A percentile compares a stretch with the other conserved stretches of the same genome.
Conservation (phyloP, 2,329 filamentous ascomycete genomes). For the Mariannaea elegans region DNA sequence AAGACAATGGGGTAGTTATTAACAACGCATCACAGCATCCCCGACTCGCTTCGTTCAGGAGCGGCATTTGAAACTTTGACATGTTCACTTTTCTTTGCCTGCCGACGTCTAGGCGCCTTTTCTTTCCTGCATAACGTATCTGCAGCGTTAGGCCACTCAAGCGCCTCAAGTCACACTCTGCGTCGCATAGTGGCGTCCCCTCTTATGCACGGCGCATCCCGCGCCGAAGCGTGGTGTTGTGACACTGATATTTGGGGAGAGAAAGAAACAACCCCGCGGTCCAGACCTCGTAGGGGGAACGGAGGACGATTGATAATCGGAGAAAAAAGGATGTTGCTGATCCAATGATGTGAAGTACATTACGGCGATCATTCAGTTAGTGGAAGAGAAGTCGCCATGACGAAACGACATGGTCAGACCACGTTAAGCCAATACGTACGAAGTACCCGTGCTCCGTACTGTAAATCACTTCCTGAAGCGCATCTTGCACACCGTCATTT, state of each 20-base stretch:
- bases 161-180: background rate
- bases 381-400: background rate
- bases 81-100: slow-evolving; percentile 1
- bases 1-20: slow-evolving; percentile 14
- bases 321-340: background rate
- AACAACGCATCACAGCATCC: slow-evolving; percentile 15
- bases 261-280: background rate
- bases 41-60: slow-evolving; percentile 9
- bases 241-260: slow-evolving; percentile 9
- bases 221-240: slow-evolving; percentile 26
- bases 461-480: slow-evolving; percentile 20
- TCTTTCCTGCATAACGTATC: background rate
- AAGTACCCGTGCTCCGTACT: too few relatives aligned
- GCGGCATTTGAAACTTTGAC: slow-evolving; percentile 24
- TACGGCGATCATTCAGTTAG: slow-evolving; percentile 6
- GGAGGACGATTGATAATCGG: background rate
- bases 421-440: background rate
- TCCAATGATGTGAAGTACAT: background rate
- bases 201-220: slow-evolving; percentile 36
- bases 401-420: slow-evolving; percentile 15
- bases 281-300: slow-evolving; percentile 10
- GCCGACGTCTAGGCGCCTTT: background rate
- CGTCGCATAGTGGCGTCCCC: slow-evolving; percentile 22
- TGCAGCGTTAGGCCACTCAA: background rate
- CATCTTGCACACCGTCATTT: slow-evolving; percentile 39